A percentile compares a stretch with the other conserved stretches of the same genome.
Conservation (phyloP, 2,329 filamentous ascomycete genomes). For the Hawksworthiomyces lignivorus region DNA sequence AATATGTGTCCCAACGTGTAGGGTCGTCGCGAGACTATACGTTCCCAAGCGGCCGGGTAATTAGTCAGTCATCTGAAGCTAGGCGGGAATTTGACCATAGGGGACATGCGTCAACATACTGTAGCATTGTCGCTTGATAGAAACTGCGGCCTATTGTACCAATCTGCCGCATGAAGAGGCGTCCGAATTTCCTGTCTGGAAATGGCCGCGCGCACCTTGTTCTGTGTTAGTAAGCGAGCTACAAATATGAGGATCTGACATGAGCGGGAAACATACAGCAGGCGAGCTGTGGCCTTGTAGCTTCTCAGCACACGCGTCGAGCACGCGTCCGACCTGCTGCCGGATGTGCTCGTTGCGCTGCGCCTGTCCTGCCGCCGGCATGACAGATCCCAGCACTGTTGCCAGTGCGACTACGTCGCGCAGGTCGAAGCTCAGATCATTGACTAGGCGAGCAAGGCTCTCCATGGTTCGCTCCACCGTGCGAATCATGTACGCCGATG, state of each 20-base stretch:
- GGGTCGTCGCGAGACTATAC: constrained; percentile 1
- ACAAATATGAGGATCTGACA: not conserved
- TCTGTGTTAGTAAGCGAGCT: not conserved
- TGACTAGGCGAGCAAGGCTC: constrained; percentile 14
- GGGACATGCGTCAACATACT: too few relatives aligned
- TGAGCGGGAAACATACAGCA: constrained; percentile 3
- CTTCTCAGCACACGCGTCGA: constrained; percentile 13
- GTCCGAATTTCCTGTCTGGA: not conserved
- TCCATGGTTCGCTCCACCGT: constrained; percentile 18
- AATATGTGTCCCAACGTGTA: constrained; percentile 2
- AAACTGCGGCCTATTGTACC: constrained; percentile 8
- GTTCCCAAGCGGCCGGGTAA: too few relatives aligned
- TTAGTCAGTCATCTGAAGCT: not conserved
- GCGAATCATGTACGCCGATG: constrained; percentile 15
- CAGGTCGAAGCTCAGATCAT: constrained; percentile 17
- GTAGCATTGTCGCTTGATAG: not conserved
- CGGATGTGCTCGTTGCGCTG: constrained; percentile 15
- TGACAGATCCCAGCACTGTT: constrained; percentile 17
- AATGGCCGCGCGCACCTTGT: constrained; percentile 7
- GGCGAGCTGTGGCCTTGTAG: constrained; percentile 10
- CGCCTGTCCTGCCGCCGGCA: constrained; percentile 12
- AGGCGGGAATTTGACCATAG: too few relatives aligned
- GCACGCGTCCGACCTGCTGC: constrained; percentile 12
- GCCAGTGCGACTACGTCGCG: constrained; percentile 18
- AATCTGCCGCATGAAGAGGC: constrained; percentile 3